Evolutionary conservation across 331 rosid genomes (phyloP).

Genomic region (Ulmus americana): DNA sequence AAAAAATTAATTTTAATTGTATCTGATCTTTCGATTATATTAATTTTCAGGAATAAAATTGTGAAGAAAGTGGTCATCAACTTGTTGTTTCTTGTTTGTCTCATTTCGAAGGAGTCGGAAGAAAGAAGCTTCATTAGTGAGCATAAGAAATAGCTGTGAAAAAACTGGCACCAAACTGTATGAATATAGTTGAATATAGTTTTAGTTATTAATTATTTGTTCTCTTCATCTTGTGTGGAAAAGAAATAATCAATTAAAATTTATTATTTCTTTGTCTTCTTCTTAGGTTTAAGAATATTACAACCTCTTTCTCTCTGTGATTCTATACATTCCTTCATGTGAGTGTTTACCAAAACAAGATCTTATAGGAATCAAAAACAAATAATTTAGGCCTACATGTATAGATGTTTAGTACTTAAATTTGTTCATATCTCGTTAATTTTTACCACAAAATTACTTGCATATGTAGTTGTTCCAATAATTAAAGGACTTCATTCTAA

Average conservation of each 20-base stretch:
- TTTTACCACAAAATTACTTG: too few relatives aligned
- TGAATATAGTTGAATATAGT: neutral
- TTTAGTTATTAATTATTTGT: slow-evolving; percentile 3
- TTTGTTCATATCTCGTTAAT: too few relatives aligned
- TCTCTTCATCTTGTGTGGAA: slow-evolving; percentile 1
- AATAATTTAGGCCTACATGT: too few relatives aligned
- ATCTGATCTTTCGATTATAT: neutral
- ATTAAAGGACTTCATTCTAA: too few relatives aligned
- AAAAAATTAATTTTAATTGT: neutral
- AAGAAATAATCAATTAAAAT: neutral
- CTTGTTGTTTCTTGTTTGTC: too few relatives aligned
- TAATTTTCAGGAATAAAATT: slow-evolving; percentile 7
- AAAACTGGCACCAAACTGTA: neutral
- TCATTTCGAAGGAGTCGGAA: neutral
- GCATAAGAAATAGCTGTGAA: slow-evolving; percentile 2
- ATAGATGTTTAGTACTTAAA: too few relatives aligned
- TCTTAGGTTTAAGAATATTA: neutral
- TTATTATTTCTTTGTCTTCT: neutral
- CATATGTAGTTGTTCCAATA: too few relatives aligned
- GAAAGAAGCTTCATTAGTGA: neutral
- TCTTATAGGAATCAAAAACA: too few relatives aligned
- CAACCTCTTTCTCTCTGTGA: neutral
- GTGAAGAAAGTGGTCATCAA: too few relatives aligned
- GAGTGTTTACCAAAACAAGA: neutral
- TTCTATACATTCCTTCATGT: neutral